Conservation (phyloP, 495 filamentous ascomycete species). For the Endocarpon pusillum region DNA sequence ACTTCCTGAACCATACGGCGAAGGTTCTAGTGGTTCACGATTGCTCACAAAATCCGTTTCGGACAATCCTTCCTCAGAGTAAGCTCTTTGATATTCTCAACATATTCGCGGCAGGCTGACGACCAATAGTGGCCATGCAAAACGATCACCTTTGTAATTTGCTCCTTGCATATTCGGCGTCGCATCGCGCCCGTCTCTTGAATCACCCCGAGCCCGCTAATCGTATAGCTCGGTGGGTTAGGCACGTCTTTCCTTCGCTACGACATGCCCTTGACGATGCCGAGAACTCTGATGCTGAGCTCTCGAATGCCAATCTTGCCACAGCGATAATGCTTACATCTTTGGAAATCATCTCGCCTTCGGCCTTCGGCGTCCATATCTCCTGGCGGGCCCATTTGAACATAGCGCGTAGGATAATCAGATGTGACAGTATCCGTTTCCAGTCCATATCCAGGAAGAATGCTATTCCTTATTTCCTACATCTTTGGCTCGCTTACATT, state of each 20-base stretch:
- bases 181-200: constrained; percentile 62
- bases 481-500: constrained; percentile 73
- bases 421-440: constrained; percentile 43
- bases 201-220: constrained; percentile 57
- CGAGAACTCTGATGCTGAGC: constrained; percentile 32
- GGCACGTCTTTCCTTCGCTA: constrained; percentile 61
- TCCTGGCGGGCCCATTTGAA: constrained; percentile 66
- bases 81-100: constrained; percentile 18
- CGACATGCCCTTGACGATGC: constrained; percentile 42
- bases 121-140: constrained; percentile 39
- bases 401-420: constrained; percentile 61
- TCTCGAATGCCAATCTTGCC: constrained; percentile 59
- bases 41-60: constrained; percentile 56
- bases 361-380: constrained; percentile 56
- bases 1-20: constrained; percentile 68
- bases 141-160: constrained; percentile 57
- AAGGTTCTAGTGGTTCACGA: constrained; percentile 60
- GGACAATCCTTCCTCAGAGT: constrained; percentile 52
- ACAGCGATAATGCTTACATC: constrained; percentile 79
- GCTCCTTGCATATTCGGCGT: constrained; percentile 66
- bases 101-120: constrained; percentile 2
- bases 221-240: constrained; percentile 63
- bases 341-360: constrained; percentile 71
- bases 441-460: constrained; percentile 36
- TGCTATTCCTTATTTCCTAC: constrained; percentile 61